phyloP scores from a whole-genome alignment of 257 asterid genomes.

The Perilla frutescens region DNA sequence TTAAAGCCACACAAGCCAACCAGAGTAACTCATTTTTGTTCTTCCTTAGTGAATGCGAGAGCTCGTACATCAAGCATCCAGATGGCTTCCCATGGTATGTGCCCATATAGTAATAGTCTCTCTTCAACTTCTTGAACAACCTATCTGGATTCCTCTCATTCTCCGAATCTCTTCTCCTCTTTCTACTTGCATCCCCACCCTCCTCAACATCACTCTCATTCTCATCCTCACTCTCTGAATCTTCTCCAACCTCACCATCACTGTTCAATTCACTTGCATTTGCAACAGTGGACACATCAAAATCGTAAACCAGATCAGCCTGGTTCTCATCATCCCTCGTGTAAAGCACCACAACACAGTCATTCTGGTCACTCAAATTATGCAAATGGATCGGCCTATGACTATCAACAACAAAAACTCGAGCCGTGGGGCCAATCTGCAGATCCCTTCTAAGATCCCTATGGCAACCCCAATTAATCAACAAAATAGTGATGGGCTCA shows the following conservation, averaged over 20 bases:
- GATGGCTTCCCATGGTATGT: constrained; percentile 96
- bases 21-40: constrained; percentile 87
- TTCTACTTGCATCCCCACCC: constrained; percentile 56
- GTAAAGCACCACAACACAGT: constrained; percentile 82
- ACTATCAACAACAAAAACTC: constrained; percentile 91
- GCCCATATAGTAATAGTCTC: constrained; percentile 84
- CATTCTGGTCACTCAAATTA: constrained; percentile 74
- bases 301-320: constrained; percentile 83
- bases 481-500: constrained; percentile 75
- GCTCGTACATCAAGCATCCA: constrained; percentile 95
- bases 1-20: constrained; percentile 94
- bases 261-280: constrained; percentile 82
- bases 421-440: constrained; percentile 61
- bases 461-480: constrained; percentile 97
- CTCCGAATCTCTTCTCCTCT: constrained; percentile 66
- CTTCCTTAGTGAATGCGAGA: constrained; percentile 72
- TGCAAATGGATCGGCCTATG: constrained; percentile 98
- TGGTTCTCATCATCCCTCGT: constrained; percentile 81
- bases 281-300: constrained; percentile 86
- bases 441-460: constrained; percentile 82
- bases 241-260: constrained; percentile 79
- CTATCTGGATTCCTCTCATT: constrained; percentile 64
- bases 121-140: constrained; percentile 74
- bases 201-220: constrained; percentile 65
- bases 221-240: constrained; percentile 69